Evolutionary conservation across 495 filamentous ascomycete species (phyloP), one percentile per base, ranked within the genome.

Genomic region (Penicillium turbatum): DNA sequence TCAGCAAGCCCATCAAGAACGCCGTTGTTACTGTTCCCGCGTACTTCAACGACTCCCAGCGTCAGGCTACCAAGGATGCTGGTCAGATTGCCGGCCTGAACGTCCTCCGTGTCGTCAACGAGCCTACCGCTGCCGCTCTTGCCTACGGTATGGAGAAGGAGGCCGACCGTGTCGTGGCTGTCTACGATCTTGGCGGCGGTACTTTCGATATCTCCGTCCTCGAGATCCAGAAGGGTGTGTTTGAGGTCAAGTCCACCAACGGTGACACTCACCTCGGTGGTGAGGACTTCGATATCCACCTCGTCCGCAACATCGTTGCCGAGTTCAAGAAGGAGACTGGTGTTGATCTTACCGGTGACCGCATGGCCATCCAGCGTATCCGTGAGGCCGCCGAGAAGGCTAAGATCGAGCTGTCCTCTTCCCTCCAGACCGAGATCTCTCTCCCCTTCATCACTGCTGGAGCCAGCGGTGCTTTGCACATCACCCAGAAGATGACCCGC

Each of bases 351-450:
- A 87, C 88, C 32, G 75, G 75, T 59, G 93, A 98, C 81, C 92
- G 93, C 66, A 97, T 98, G 93, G 93, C 93, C 53, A 95, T 98
- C 62, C 93, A 98, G 81, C 83, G 93, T 78, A 97, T 98, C 72
- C 93, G 93, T 76, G 93, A 98, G 79, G 93, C 93, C 57, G 93
- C 95, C 56, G 93, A 98, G 84, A 98, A 98, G 85, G 93, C 93
- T 68, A 98, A 98, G 89, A 98, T 97, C 67, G 93, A 98, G 78
- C 82, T 98, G 57, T 97, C 93, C 3, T 97, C 92, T 17, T 88
- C 90, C 48, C 83, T 93, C 61, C 92, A 97, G 76, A 98, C 93
- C 53, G 93, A 98, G 72, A 97, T 97, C 78, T 96, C 26, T 15
- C 41, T 97, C 52, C 95, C 93, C 54, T 98, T 97, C 86, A 98